Evolutionary conservation across 2,329 filamentous ascomycete genomes (phyloP).

Genomic region (Chaetomium globosum): DNA sequence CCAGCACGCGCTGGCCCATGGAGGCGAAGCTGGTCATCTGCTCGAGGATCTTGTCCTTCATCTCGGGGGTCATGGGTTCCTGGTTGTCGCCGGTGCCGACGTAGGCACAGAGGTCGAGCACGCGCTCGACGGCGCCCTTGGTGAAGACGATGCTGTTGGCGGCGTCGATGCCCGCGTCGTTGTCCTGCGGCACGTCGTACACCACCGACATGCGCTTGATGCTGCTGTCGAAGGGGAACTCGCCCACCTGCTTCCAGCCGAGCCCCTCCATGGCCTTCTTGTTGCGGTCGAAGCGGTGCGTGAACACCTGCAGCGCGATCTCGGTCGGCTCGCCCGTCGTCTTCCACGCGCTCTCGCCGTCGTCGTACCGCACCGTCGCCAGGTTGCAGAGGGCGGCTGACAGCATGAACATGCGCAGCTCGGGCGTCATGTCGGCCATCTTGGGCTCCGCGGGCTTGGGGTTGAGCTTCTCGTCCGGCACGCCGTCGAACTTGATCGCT

Average conservation of each 20-base stretch:
- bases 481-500: conserved; percentile 61
- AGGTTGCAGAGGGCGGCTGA: conserved; percentile 67
- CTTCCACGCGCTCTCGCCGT: conserved; percentile 62
- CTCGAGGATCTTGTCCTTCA: conserved; percentile 53
- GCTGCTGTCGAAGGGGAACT: conserved; percentile 77
- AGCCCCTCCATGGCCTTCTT: conserved; percentile 55
- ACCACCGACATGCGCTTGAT: conserved; percentile 82
- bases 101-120: conserved; percentile 59
- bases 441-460: conserved; percentile 42
- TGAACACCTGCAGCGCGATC: conserved; percentile 75
- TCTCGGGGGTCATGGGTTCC: conserved; percentile 53
- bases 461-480: conserved; percentile 60
- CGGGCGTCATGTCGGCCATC: conserved; percentile 50
- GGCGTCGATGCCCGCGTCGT: conserved; percentile 45
- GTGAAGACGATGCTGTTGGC: conserved; percentile 59
- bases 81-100: conserved; percentile 49
- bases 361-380: conserved; percentile 59
- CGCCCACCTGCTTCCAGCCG: conserved; percentile 66
- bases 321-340: conserved; percentile 73
- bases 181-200: conserved; percentile 56
- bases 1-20: conserved; percentile 72
- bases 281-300: conserved; percentile 65
- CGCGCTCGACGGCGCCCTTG: conserved; percentile 64
- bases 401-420: conserved; percentile 55
- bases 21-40: conserved; percentile 64